Evolutionary conservation across 768 basidiomycete genomes (phyloP), one percentile per base, ranked within the genome.

Genomic region (Pilatotrama ljubarskyi): DNA sequence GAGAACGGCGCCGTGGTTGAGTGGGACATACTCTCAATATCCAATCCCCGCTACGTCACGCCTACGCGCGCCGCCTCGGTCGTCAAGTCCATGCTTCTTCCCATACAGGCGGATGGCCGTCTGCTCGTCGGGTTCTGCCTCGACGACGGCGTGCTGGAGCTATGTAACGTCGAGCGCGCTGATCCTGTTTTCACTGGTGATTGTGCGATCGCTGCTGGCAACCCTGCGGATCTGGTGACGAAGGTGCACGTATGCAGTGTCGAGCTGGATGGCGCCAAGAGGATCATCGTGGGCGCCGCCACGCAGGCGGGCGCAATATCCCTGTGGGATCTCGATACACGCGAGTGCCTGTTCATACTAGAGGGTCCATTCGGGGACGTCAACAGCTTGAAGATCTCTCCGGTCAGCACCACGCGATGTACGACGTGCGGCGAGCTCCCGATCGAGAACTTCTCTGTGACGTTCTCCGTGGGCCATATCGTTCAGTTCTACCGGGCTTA

Each of bases 281-380:
- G 80, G 18, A 70, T 85, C 15, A 77, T 93, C 61, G 70, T 91
- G 15, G 84, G 78, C 40, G 81, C 82, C 13, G 83, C 84, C 17
- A 87, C 90, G 2, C 81, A 85, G 51, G 78, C 81, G 1, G 91
- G 91, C 10, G 76, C 82, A 10, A 77, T 93, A 20, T 89, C 91
- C 0, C 66, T 93, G 13, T 93, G 91, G 91, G 90, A 93, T 66
- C 83, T 78, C 8, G 65, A 74, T n/a, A 84, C 84, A 6, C 79
- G 81, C 11, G 86, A 86, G 63, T 84, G 85, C 59, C 80, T 92
- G 40, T 75, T 79, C 53, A 76, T 85, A 50, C 69, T 92, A 36
- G 85, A 87, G 51, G 83, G 85, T 11, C 74, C 79, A 0, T 80
- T 81, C 58, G 89, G 86, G 1, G 70, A 74, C 11, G 75, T 93